Evolutionary conservation across 306 rosid species (phyloP).

Genomic region (Adenanthera pavonina): DNA sequence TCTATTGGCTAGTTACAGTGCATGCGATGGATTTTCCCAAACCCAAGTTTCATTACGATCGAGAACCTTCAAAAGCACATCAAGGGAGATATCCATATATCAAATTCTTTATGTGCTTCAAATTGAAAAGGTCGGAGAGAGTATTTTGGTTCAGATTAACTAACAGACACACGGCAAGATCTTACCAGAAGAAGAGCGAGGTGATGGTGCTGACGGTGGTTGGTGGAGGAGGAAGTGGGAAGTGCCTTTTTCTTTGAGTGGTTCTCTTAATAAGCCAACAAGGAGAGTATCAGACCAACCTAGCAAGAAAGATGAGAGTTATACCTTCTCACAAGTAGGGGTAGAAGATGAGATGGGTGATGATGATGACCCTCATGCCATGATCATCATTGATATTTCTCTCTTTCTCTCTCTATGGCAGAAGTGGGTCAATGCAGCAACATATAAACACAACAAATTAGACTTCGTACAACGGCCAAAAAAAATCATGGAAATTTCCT

Average conservation of each 20-base stretch:
- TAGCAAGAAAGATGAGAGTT: slow-evolving; percentile 51
- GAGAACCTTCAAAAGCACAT: slow-evolving; percentile 24
- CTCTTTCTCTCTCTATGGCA: slow-evolving; percentile 26
- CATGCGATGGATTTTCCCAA: not conserved
- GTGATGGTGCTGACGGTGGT: slow-evolving; percentile 25
- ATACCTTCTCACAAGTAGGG: slow-evolving; percentile 54
- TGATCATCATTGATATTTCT: slow-evolving; percentile 53
- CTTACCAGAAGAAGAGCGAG: not conserved
- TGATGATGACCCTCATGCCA: slow-evolving; percentile 61
- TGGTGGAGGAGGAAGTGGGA: slow-evolving; percentile 19
- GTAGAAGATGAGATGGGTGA: slow-evolving; percentile 53
- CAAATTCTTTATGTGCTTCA: not conserved
- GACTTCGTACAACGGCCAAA: slow-evolving; percentile 53
- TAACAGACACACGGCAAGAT: not conserved
- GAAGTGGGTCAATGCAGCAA: slow-evolving; percentile 77
- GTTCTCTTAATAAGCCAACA: slow-evolving; percentile 53
- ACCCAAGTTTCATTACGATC: slow-evolving; percentile 5
- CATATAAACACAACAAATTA: slow-evolving; percentile 76
- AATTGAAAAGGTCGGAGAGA: not conserved
- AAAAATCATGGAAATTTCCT: slow-evolving; percentile 44
- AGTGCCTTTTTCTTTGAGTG: slow-evolving; percentile 30
- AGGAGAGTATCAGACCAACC: slow-evolving; percentile 48
- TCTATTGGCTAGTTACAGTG: not conserved
- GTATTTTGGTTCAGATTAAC: not conserved
- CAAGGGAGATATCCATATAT: not conserved